Evolutionary conservation across 345 rosid species (phyloP).

Genomic region (Aquilaria malaccensis): DNA sequence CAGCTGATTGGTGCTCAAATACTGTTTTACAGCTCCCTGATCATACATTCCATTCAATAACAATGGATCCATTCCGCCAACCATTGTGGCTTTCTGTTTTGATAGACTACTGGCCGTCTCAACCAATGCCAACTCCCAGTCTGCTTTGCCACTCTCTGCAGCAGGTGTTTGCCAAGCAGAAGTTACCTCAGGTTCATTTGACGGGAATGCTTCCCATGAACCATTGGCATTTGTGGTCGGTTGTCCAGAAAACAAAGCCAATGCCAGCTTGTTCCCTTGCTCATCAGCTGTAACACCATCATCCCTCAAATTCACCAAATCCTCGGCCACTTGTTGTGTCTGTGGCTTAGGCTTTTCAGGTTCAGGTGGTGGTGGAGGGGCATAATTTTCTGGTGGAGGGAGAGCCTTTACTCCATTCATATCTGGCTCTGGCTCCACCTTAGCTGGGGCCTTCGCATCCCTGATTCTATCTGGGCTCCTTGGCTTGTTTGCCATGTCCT

Average conservation of each 20-base stretch:
- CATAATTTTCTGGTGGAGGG: constrained; percentile 64
- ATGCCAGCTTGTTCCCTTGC: constrained; percentile 80
- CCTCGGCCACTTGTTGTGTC: constrained; percentile 43
- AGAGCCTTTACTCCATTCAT: constrained; percentile 81
- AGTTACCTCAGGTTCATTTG: constrained; percentile 41
- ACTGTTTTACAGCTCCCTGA: constrained; percentile 89
- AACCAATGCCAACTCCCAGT: constrained; percentile 92
- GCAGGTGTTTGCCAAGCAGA: constrained; percentile 86
- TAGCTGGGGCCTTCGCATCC: constrained; percentile 34
- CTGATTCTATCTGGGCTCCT: constrained; percentile 57
- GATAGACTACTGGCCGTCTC: constrained; percentile 76
- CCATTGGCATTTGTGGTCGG: constrained; percentile 41
- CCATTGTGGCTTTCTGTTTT: constrained; percentile 61
- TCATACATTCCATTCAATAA: constrained; percentile 89
- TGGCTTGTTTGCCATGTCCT: constrained; percentile 56
- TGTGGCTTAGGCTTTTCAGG: constrained; percentile 34
- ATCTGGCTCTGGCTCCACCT: constrained; percentile 37
- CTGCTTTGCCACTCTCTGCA: constrained; percentile 78
- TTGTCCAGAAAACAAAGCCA: constrained; percentile 69
- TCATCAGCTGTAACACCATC: constrained; percentile 66
- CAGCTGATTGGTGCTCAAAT: constrained; percentile 51
- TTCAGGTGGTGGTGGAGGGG: constrained; percentile 46
- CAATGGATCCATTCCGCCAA: constrained; percentile 79
- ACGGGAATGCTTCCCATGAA: constrained; percentile 82
- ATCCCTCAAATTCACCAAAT: constrained; percentile 76